Conservation (phyloP, 2,329 filamentous ascomycete species). For the Pestalotiopsis fici region DNA sequence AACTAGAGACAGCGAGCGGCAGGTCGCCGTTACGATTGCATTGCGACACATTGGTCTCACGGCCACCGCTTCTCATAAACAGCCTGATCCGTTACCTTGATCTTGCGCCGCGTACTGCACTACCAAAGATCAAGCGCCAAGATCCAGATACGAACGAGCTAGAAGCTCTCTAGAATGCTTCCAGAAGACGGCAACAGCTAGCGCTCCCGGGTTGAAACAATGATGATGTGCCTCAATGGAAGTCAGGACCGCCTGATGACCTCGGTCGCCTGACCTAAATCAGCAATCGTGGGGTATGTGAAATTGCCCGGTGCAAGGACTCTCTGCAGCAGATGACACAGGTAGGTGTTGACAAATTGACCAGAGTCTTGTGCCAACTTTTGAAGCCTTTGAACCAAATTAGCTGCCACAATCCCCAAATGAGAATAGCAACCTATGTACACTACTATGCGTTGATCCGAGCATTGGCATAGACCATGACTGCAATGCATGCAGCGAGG, state of each 20-base stretch:
- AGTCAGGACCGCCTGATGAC: background rate
- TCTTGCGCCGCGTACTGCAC: background rate
- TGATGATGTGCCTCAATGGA: conserved; percentile 5
- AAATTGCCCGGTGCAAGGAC: background rate
- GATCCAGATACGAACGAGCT: conserved; percentile 2
- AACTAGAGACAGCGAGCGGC: background rate
- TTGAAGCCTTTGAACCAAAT: background rate
- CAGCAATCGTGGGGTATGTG: background rate
- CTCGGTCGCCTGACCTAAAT: conserved; percentile 2
- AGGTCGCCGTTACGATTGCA: background rate
- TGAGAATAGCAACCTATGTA: background rate
- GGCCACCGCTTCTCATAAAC: background rate
- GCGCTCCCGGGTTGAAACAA: conserved; percentile 1
- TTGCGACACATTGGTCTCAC: background rate
- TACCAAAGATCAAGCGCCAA: conserved; percentile 1
- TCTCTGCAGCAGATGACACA: background rate
- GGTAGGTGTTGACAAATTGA: background rate
- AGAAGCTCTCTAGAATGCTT: conserved; percentile 7
- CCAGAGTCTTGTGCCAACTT: background rate
- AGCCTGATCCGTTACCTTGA: background rate
- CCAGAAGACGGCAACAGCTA: conserved; percentile 6
- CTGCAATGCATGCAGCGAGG: background rate
- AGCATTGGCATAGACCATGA: background rate
- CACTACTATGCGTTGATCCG: background rate
- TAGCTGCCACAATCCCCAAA: background rate